A percentile compares a stretch with the other conserved stretches of the same genome.
Conservation (phyloP, 164 flowering plant genomes). For the Kalanchoe fedtschenkoi region DNA sequence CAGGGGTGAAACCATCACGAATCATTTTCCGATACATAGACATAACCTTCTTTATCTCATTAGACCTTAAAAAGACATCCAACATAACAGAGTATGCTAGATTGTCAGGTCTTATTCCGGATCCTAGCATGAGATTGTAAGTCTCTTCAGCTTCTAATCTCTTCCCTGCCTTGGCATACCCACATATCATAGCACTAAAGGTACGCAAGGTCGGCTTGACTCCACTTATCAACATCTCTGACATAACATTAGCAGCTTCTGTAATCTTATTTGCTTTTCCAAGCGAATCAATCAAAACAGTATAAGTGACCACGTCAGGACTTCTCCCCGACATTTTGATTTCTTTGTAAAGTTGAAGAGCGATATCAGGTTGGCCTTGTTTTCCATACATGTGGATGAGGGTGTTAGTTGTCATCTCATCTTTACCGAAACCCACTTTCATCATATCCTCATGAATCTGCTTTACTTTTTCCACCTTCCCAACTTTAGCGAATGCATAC, state of each 20-base stretch:
- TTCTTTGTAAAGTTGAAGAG: slow-evolving; percentile 56
- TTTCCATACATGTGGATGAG: slow-evolving; percentile 94
- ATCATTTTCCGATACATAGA: slow-evolving; percentile 55
- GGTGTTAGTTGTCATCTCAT: slow-evolving; percentile 89
- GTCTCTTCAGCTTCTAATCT: slow-evolving; percentile 61
- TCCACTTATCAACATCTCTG: slow-evolving; percentile 70
- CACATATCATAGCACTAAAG: slow-evolving; percentile 88
- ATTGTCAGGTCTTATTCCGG: slow-evolving; percentile 77
- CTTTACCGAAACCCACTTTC: slow-evolving; percentile 58
- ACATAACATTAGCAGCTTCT: slow-evolving; percentile 75
- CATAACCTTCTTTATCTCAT: slow-evolving; percentile 47
- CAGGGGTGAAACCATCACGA: slow-evolving; percentile 51
- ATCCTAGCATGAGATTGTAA: slow-evolving; percentile 54
- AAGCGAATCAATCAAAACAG: slow-evolving; percentile 80
- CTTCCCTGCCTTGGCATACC: slow-evolving; percentile 82
- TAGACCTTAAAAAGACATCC: slow-evolving; percentile 55
- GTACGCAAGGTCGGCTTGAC: slow-evolving; percentile 75
- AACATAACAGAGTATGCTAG: slow-evolving; percentile 85
- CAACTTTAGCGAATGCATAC: slow-evolving; percentile 85
- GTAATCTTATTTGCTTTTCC: slow-evolving; percentile 65
- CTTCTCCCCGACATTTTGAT: slow-evolving; percentile 53
- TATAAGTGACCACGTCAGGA: slow-evolving; percentile 87
- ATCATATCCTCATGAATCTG: slow-evolving; percentile 63
- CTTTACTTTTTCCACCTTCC: slow-evolving; percentile 58
- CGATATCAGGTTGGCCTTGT: slow-evolving; percentile 66